Evolutionary conservation across 148 eudicot genomes (phyloP).

Genomic region (Amaranthus hypochondriacus): DNA sequence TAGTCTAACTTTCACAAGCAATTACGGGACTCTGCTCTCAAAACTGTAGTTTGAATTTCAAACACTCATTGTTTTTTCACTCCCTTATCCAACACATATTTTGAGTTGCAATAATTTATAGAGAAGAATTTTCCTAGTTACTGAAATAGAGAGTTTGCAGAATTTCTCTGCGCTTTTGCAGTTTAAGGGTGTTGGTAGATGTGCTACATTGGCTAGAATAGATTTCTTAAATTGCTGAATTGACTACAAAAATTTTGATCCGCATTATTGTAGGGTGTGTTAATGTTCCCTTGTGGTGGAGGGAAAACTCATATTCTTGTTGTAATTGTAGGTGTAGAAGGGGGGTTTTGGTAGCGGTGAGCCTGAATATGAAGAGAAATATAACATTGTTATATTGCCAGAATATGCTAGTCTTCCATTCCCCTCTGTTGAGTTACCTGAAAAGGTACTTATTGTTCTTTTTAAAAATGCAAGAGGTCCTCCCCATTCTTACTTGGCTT

Average conservation of each 20-base stretch:
- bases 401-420: slow-evolving; percentile 64
- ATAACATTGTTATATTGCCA: slow-evolving; percentile 67
- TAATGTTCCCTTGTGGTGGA: slow-evolving; percentile 3
- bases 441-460: slow-evolving; percentile 47
- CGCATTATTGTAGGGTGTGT: slow-evolving; percentile 1
- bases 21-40: no score
- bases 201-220: not conserved
- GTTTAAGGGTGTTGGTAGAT: not conserved
- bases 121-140: no score
- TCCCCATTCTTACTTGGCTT: not conserved
- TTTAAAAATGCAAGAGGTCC: not conserved
- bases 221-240: not conserved
- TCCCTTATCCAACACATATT: no score
- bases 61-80: no score
- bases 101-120: no score
- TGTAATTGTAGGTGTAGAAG: slow-evolving; percentile 62
- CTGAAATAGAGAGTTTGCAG: not conserved
- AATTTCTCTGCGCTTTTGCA: not conserved
- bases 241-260: not conserved
- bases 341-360: slow-evolving; percentile 89
- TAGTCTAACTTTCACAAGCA: no score
- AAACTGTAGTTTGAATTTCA: no score
- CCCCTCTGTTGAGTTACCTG: slow-evolving; percentile 93
- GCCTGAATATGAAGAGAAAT: slow-evolving; percentile 68
- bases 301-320: slow-evolving; percentile 13